A percentile compares a stretch with the other conserved stretches of the same genome.
Evolutionary conservation across 2,329 filamentous ascomycete species (phyloP).

Genomic region (Daldinia sp.): DNA sequence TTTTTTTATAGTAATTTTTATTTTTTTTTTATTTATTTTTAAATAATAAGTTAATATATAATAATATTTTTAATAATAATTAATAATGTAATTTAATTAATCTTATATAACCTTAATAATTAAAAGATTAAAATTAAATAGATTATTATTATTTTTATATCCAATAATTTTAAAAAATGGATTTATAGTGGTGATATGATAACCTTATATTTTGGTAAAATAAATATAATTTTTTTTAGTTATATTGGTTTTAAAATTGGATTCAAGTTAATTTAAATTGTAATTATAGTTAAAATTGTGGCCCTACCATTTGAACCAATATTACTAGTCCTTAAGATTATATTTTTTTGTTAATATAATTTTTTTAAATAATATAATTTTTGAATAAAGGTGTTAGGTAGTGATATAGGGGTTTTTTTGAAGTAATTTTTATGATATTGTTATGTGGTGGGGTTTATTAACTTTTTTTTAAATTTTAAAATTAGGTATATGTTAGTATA

Average conservation of each 20-base stretch:
- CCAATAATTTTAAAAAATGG: background rate
- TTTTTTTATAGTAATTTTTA: background rate
- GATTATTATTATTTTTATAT: background rate
- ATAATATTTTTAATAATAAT: slow-evolving; percentile 2
- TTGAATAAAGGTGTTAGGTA: background rate
- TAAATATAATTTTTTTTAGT: background rate
- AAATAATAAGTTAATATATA: background rate
- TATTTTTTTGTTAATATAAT: background rate
- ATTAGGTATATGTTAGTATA: background rate
- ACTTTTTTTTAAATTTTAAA: background rate
- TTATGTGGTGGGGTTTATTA: background rate
- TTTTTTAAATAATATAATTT: background rate
- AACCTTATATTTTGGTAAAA: background rate
- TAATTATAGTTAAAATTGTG: background rate
- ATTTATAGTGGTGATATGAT: background rate
- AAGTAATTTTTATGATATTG: slow-evolving; percentile 1
- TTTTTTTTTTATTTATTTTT: slow-evolving; percentile 1
- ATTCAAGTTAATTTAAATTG: background rate
- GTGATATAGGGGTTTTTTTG: slow-evolving; percentile 3
- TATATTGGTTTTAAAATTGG: background rate
- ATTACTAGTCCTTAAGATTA: background rate
- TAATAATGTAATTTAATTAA: background rate
- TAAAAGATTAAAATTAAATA: slow-evolving; percentile 1
- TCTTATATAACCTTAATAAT: background rate
- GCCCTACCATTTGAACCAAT: background rate